Percentiles rank a stretch among this genome's conserved stretches.
These are phyloP conservation scores for Euptelea pleiosperma DNA, from an alignment of 164 flowering plant species.

Conservation along the genomic window DNA sequence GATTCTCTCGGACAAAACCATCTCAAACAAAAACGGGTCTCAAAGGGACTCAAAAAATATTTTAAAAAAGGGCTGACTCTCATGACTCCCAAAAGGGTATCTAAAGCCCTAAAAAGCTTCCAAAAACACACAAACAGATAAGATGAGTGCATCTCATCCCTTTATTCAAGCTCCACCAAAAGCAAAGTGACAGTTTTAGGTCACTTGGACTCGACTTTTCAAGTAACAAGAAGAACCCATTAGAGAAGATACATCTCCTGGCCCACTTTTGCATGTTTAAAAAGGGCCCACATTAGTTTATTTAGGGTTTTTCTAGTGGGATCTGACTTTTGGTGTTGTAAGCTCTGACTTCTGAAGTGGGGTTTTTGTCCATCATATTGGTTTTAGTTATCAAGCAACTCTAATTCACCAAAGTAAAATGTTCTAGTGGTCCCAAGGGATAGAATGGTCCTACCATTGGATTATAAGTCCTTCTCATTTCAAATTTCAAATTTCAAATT, in stretches of 20 bases:
- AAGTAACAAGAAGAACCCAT: constrained; percentile 17
- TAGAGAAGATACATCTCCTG: constrained; percentile 9
- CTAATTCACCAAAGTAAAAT: too few relatives aligned
- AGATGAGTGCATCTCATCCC: constrained; percentile 6
- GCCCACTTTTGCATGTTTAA: constrained; percentile 16
- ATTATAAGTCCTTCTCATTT: too few relatives aligned
- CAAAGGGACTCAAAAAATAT: not conserved
- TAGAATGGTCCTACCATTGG: too few relatives aligned
- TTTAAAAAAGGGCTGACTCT: constrained; percentile 8
- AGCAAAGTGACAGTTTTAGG: constrained; percentile 11
- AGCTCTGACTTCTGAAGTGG: constrained; percentile 1
- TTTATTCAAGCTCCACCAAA: constrained; percentile 12
- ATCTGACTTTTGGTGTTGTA: constrained; percentile 1
- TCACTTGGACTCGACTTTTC: constrained; percentile 15
- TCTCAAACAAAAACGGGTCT: constrained; percentile 13
- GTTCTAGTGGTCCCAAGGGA: too few relatives aligned
- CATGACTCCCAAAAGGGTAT: not conserved
- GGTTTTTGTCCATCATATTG: not conserved
- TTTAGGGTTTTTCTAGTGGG: not conserved
- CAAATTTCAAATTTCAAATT: too few relatives aligned
- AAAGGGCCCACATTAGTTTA: not conserved
- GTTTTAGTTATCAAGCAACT: too few relatives aligned
- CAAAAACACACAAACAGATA: constrained; percentile 17
- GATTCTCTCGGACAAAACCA: constrained; percentile 12
- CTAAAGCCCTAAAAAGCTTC: constrained; percentile 8